Base-by-base conservation (phyloP, 163 green algal genomes). In the Scenedesmus sp. region DNA sequence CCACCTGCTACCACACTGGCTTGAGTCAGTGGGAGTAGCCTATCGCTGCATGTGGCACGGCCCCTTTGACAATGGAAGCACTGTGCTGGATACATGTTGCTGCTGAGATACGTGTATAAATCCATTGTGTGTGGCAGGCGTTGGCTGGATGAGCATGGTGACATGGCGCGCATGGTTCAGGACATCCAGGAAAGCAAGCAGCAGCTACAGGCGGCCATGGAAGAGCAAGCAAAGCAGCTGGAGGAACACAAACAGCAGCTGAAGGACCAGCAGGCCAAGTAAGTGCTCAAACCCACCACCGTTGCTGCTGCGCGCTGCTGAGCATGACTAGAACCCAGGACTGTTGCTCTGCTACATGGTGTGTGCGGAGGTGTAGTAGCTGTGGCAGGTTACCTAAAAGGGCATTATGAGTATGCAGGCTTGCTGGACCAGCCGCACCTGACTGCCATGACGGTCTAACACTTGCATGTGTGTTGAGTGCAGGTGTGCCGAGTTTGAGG, bases 121-220 rank as follows among this genome's bases (percentile, higher is more conserved):
- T 23, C 26, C 10, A 66, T 23, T 55, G 54, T n/a, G 52, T 82
- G 56, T 20, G 26, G n/a, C 81, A 92, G 81, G 81, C 88, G 64
- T n/a, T 88, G 82, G 88, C n/a, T 67, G 15, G 20, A 77, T 67
- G 52, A 88, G 23, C 88, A 92, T 70, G 77, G 64, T 26, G 88
- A 89, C 60, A 62, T 84, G n/a, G 66, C 81, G 12, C 26, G 59
- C 34, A 55, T 59, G 46, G 59, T 92, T 10, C 88, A 82, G 55
- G 64, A 84, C 23, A 16, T 88, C 23, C 15, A 60, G 23, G 88
- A 74, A 3, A 20, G 52, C 81, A 84, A 74, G 55, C 82, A 89
- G 62, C 88, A 92, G 88, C 15, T 55, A n/a, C 16, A 70, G 26
- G 60, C 10, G 16, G 34, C 13, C 1, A 54, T 89, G 57, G 34